phyloP scores from a whole-genome alignment of 805 yeast genomes.

The Kluyveromyces aestuarii region DNA sequence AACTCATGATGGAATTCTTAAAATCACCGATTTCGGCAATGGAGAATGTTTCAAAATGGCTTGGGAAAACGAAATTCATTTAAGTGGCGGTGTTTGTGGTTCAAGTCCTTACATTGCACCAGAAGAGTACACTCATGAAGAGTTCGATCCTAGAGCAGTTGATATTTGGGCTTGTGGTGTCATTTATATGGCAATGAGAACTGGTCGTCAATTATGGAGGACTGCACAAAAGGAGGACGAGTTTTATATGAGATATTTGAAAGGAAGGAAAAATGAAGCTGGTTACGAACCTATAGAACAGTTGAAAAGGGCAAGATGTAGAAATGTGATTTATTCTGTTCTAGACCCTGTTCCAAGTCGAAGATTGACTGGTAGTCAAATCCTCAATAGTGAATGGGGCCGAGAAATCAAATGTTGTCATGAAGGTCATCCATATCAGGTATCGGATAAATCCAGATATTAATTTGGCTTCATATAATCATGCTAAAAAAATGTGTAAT shows the following conservation, averaged over 20 bases:
- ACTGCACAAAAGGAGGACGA: conserved; percentile 75
- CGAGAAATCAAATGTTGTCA: conserved; percentile 75
- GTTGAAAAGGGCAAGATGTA: conserved; percentile 76
- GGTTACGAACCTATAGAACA: conserved; percentile 91
- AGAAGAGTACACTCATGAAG: conserved; percentile 56
- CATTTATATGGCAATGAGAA: conserved; percentile 87
- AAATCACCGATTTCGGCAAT: conserved; percentile 85
- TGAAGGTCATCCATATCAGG: conserved; percentile 36
- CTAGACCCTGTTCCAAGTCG: conserved; percentile 86
- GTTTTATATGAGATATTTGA: conserved; percentile 64
- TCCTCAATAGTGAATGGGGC: conserved; percentile 92
- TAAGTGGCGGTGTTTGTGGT: conserved; percentile 73
- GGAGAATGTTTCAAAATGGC: conserved; percentile 79
- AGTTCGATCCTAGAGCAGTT: conserved; percentile 73
- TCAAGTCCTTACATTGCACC: conserved; percentile 89
- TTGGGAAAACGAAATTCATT: conserved; percentile 64
- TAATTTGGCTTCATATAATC: not conserved
- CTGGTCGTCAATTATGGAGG: conserved; percentile 91
- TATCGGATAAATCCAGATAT: not conserved
- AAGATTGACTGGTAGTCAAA: conserved; percentile 80
- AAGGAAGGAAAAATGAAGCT: conserved; percentile 67
- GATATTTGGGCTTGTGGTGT: conserved; percentile 94
- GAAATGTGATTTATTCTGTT: conserved; percentile 88
- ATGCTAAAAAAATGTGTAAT: no score
- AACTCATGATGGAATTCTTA: conserved; percentile 62